Conservation (phyloP, 2,329 filamentous ascomycete species). For the Clarireedia monteithiana region DNA sequence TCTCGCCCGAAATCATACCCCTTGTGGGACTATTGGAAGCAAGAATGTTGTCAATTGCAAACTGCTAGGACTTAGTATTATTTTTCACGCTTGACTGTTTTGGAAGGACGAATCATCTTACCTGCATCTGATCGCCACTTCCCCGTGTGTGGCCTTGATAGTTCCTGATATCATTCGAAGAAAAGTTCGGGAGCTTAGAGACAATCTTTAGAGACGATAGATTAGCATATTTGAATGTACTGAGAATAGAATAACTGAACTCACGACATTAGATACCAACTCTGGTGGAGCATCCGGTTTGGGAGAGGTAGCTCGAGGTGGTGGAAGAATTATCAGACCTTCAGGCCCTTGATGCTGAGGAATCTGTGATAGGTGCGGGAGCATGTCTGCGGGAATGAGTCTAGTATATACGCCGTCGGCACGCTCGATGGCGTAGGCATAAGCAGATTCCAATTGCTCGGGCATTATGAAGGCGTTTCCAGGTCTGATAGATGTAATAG, state of each 20-base stretch:
- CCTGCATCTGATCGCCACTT: slow-evolving; percentile 4
- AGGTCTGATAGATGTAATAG: slow-evolving; percentile 18
- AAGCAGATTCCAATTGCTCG: slow-evolving; percentile 26
- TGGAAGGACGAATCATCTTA: background rate
- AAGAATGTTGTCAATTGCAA: slow-evolving; percentile 6
- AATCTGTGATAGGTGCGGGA: slow-evolving; percentile 32
- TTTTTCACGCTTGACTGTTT: background rate
- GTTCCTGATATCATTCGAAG: background rate
- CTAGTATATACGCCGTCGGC: slow-evolving; percentile 46
- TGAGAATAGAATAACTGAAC: background rate
- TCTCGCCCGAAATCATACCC: background rate
- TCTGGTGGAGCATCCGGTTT: slow-evolving; percentile 10
- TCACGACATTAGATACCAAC: slow-evolving; percentile 18
- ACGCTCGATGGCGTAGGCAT: slow-evolving; percentile 46
- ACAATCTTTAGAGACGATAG: background rate
- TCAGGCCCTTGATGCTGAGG: slow-evolving; percentile 27
- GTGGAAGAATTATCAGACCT: slow-evolving; percentile 26
- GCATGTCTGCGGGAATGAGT: slow-evolving; percentile 47
- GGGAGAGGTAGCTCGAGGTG: slow-evolving; percentile 15
- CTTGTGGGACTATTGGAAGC: background rate
- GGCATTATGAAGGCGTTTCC: slow-evolving; percentile 17
- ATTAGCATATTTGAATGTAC: background rate
- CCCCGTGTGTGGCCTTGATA: background rate
- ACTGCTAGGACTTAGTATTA: slow-evolving; percentile 1
- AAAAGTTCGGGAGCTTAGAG: background rate